These are phyloP conservation scores for Heliamphora pulchella DNA, from an alignment of 179 eudicot species.

Conservation along the genomic window DNA sequence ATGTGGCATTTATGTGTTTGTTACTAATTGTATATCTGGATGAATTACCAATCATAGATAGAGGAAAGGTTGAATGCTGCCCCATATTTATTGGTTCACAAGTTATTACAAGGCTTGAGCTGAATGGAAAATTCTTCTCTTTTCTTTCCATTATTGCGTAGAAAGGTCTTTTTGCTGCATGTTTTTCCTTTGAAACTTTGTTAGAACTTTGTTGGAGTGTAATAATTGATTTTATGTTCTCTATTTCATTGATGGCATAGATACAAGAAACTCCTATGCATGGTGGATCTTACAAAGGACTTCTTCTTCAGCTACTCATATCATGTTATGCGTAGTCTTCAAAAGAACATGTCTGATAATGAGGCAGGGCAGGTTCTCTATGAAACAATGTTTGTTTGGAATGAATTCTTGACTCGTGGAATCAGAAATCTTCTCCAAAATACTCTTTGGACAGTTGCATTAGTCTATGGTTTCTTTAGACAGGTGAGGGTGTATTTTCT, in stretches of 20 bases:
- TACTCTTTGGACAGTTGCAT: conserved; percentile 83
- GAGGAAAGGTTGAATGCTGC: no score
- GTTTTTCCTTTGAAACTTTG: background rate
- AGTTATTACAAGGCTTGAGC: background rate
- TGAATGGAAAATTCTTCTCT: background rate
- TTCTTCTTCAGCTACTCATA: conserved; percentile 95
- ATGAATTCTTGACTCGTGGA: conserved; percentile 84
- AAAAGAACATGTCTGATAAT: conserved; percentile 60
- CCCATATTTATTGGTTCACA: background rate
- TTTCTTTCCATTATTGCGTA: background rate
- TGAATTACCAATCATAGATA: no score
- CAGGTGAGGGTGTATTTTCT: conserved; percentile 41
- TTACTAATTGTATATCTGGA: background rate
- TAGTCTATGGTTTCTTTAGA: conserved; percentile 85
- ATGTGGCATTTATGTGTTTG: background rate
- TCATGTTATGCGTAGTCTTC: conserved; percentile 85
- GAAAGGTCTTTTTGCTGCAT: conserved; percentile 7
- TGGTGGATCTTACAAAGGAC: conserved; percentile 96
- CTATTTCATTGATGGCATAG: conserved; percentile 35
- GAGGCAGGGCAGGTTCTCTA: conserved; percentile 53
- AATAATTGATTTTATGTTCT: conserved; percentile 8
- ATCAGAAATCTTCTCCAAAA: conserved; percentile 64
- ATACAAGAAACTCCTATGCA: conserved; percentile 85
- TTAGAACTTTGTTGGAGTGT: background rate
- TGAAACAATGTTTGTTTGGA: conserved; percentile 97